Evolutionary conservation across 2,329 filamentous ascomycete species (phyloP), one percentile per base, ranked within the genome.

Genomic region (Colletotrichum costaricense): DNA sequence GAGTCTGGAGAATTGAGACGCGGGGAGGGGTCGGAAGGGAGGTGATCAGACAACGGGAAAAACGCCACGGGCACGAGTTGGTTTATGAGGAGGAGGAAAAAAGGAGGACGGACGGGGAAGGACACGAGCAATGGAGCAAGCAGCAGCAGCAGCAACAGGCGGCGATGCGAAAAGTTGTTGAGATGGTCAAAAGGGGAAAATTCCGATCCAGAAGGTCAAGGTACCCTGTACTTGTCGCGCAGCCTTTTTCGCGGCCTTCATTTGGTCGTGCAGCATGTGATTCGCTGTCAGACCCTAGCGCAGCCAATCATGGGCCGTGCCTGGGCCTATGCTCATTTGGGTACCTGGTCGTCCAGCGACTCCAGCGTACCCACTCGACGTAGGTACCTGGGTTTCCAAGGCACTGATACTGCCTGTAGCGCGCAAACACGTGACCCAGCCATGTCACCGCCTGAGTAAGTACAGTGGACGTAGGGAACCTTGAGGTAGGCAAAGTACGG

Each of bases 181-280:
- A 72, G 60, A 65, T 74, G 66, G 69, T 72, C 72, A 72, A 76
- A 77, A 75, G 71, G 76, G 75, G 76, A 75, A 75, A 76, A 74
- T 76, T 76, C 70, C 72, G 58, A 73, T 64, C 72, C 33, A 56
- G 54, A 67, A 60, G 72, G 64, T 28, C 67, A 56, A 73, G 62
- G 73, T 74, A 74, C 65, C 65, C 73, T 69, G 69, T 74, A 74
- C 73, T 66, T 74, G 19, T 30, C 49, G 35, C 35, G 56, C 35
- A 26, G 60, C 65, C 56, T 49, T 62, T 66, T 66, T 71, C 62
- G 59, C 56, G 56, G 62, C 19, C 71, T 63, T 73, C 71, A 73
- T 73, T 73, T 73, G 71, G 71, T 62, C 71, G 67, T 73, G 71
- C 71, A 73, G 67, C 71, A 73, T 73, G 71, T 73, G 71, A 73